Evolutionary conservation across 2,329 filamentous ascomycete species (phyloP).

Genomic region (Botrytis pseudocinerea): DNA sequence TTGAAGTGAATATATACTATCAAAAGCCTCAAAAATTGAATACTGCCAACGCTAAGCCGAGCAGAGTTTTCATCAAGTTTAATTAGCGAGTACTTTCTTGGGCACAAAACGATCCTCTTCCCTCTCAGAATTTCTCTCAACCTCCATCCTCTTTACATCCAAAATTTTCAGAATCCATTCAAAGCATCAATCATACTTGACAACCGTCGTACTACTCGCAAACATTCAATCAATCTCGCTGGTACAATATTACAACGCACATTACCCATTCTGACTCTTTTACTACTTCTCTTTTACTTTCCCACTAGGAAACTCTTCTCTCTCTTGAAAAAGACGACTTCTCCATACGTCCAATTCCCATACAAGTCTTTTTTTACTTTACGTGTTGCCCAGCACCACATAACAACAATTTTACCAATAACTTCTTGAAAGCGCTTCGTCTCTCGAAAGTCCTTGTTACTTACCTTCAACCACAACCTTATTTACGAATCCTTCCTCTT

Average conservation of each 20-base stretch:
- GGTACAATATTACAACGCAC: neutral
- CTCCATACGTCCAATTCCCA: neutral
- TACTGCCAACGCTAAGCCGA: neutral
- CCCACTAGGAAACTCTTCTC: neutral
- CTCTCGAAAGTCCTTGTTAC: neutral
- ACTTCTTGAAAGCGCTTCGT: neutral
- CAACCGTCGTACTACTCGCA: neutral
- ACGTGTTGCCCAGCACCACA: neutral
- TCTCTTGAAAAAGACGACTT: neutral
- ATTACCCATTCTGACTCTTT: neutral
- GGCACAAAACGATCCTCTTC: neutral
- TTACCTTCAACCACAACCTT: neutral
- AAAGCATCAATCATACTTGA: neutral
- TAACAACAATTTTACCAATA: neutral
- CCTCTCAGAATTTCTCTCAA: neutral
- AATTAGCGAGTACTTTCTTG: neutral
- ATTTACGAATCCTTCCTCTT: neutral
- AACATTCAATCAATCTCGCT: neutral
- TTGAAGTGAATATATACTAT: neutral
- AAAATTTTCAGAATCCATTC: neutral
- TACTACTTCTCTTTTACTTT: neutral
- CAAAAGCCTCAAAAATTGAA: constrained; percentile 15
- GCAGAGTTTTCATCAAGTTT: neutral
- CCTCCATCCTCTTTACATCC: neutral
- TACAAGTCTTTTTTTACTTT: neutral